Percentiles rank a stretch among this genome's conserved stretches.
These are phyloP conservation scores for Chrysoporthe austroafricana DNA, from an alignment of 2,329 filamentous ascomycete genomes.

Conservation along the genomic window DNA sequence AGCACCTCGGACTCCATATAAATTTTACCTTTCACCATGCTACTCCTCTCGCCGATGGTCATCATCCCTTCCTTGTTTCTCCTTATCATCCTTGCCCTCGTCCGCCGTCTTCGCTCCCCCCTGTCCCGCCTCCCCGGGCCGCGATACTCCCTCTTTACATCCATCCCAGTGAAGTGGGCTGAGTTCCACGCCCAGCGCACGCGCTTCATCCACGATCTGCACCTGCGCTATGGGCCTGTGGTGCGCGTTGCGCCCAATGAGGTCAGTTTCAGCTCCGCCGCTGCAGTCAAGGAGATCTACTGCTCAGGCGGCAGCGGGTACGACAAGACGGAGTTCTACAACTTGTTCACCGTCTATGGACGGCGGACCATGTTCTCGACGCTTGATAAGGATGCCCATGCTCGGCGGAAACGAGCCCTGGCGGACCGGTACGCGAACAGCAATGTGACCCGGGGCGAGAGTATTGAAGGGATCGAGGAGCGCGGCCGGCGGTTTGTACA, in stretches of 20 bases:
- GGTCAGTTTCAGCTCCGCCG: conserved; percentile 60
- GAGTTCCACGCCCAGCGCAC: conserved; percentile 59
- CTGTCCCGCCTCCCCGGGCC: conserved; percentile 54
- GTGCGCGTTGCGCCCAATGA: conserved; percentile 63
- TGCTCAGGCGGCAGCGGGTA: conserved; percentile 64
- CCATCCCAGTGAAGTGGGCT: conserved; percentile 56
- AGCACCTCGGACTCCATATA: not conserved
- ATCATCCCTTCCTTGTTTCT: conserved; percentile 23
- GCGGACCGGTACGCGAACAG: conserved; percentile 72
- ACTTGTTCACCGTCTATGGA: conserved; percentile 62
- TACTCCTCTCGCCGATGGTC: conserved; percentile 30
- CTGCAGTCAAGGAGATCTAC: conserved; percentile 66
- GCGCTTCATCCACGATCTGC: conserved; percentile 58
- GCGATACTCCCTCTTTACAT: conserved; percentile 51
- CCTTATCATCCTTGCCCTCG: conserved; percentile 24
- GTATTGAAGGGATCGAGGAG: conserved; percentile 61
- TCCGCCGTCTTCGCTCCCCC: conserved; percentile 40
- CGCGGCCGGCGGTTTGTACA: conserved; percentile 59
- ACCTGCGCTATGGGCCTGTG: conserved; percentile 58
- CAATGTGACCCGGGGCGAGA: conserved; percentile 61
- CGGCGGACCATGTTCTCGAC: conserved; percentile 65
- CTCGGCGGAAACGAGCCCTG: conserved; percentile 63
- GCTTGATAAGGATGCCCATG: conserved; percentile 63
- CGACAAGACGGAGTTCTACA: conserved; percentile 68
- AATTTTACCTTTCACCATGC: conserved; percentile 16